Percentiles rank a stretch among this genome's conserved stretches.
phyloP scores from a whole-genome alignment of 2,329 filamentous ascomycete genomes.

The Aspergillus alliaceus region DNA sequence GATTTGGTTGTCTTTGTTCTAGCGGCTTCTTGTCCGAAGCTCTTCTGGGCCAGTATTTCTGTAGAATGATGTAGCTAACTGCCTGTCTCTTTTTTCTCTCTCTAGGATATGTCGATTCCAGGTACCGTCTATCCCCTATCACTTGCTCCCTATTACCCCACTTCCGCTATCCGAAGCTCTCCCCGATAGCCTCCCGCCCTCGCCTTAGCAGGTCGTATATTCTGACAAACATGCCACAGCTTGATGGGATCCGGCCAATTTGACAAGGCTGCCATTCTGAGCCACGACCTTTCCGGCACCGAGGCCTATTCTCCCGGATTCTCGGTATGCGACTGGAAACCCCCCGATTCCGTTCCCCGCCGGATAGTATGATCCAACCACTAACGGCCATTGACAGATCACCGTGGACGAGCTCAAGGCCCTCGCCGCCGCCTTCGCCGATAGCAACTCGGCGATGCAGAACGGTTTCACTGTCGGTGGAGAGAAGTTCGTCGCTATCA shows the following conservation, averaged over 20 bases:
- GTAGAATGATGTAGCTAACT: not conserved
- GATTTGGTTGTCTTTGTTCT: not conserved
- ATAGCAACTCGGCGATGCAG: conserved; percentile 47
- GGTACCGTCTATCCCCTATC: conserved; percentile 44
- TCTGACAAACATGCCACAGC: conserved; percentile 49
- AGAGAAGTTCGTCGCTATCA: conserved; percentile 75
- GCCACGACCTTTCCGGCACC: conserved; percentile 72
- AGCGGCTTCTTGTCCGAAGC: not conserved
- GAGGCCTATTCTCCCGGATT: conserved; percentile 75
- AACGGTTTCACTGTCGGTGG: conserved; percentile 75
- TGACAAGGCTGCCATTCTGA: conserved; percentile 84
- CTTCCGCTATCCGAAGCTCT: conserved; percentile 4
- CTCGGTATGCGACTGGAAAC: conserved; percentile 58
- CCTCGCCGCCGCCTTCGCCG: conserved; percentile 54
- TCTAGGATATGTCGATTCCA: conserved; percentile 62
- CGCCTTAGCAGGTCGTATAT: conserved; percentile 4
- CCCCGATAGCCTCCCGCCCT: conserved; percentile 3
- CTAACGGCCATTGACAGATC: conserved; percentile 40
- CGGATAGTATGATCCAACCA: not conserved
- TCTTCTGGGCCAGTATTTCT: not conserved
- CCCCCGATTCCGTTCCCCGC: conserved; percentile 5
- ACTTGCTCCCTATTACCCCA: conserved; percentile 13
- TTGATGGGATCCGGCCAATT: conserved; percentile 76
- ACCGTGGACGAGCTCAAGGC: conserved; percentile 56
- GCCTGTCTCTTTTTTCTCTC: conserved; percentile 13